Evolutionary conservation across 768 basidiomycete genomes (phyloP).

Genomic region (Kondoa malvinella): DNA sequence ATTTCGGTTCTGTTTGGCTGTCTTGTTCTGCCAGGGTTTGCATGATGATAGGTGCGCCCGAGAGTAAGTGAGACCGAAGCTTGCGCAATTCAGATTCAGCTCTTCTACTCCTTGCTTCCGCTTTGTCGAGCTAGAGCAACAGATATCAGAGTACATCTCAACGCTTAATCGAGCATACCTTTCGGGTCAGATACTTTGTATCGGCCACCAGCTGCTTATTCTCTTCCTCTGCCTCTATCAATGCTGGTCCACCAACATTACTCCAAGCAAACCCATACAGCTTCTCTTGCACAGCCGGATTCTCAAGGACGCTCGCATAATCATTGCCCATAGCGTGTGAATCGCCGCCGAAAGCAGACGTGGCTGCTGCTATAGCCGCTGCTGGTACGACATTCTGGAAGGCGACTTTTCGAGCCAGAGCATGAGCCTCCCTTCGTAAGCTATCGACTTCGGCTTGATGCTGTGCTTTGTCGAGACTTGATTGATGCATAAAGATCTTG

Average conservation of each 20-base stretch:
- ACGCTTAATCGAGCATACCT: not conserved
- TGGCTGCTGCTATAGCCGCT: not conserved
- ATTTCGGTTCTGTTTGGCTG: not conserved
- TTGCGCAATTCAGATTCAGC: not conserved
- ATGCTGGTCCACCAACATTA: not conserved
- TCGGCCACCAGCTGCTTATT: constrained; percentile 13
- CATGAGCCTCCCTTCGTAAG: constrained; percentile 7
- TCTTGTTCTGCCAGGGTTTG: not conserved
- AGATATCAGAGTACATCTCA: not conserved
- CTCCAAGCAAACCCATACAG: not conserved
- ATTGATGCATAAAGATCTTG: not conserved
- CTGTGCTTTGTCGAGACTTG: constrained; percentile 5
- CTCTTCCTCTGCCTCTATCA: not conserved
- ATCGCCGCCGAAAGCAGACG: not conserved
- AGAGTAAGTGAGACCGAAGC: constrained; percentile 8
- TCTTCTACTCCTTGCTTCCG: constrained; percentile 1
- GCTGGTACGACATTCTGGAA: not conserved
- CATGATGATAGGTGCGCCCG: not conserved
- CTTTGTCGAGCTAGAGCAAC: not conserved
- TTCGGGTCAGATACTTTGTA: not conserved
- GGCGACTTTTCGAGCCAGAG: constrained; percentile 16
- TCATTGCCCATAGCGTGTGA: not conserved
- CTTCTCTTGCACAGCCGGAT: not conserved
- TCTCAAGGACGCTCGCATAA: not conserved
- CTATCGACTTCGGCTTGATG: constrained; percentile 9